Evolutionary conservation across 164 flowering plant species (phyloP).

Genomic region (Nymphaea colorata): DNA sequence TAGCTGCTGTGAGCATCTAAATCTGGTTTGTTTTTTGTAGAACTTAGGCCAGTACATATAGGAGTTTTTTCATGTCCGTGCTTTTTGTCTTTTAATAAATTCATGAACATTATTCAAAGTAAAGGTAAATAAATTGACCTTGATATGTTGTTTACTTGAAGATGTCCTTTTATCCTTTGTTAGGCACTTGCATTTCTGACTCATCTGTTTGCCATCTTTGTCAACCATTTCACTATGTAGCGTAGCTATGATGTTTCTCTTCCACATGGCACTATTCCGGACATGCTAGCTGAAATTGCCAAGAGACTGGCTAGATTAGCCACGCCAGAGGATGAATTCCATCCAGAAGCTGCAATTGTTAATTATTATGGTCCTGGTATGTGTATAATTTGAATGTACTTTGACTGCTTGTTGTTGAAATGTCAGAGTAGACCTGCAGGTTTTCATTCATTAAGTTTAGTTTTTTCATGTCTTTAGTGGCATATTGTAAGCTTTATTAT

Average conservation of each 20-base stretch:
- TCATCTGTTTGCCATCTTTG: no score
- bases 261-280: constrained; percentile 79
- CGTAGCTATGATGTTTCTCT: constrained; percentile 69
- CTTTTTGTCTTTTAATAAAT: background rate
- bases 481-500: background rate
- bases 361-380: constrained; percentile 79
- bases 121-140: no score
- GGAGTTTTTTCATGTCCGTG: background rate
- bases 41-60: no score
- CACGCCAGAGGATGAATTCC: constrained; percentile 64
- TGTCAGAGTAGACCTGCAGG: background rate
- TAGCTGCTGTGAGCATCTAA: no score
- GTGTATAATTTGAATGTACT: background rate
- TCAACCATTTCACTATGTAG: constrained; percentile 22
- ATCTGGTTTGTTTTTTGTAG: no score
- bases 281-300: constrained; percentile 60
- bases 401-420: constrained; percentile 1
- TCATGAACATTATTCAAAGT: background rate
- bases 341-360: constrained; percentile 94
- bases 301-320: constrained; percentile 72
- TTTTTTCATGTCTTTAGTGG: background rate
- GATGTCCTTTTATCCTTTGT: no score
- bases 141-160: no score
- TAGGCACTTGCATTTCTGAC: no score
- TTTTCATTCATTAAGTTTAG: background rate